Evolutionary conservation across 768 basidiomycete genomes (phyloP), one percentile per base, ranked within the genome.

Genomic region (Boletus barrowsii): DNA sequence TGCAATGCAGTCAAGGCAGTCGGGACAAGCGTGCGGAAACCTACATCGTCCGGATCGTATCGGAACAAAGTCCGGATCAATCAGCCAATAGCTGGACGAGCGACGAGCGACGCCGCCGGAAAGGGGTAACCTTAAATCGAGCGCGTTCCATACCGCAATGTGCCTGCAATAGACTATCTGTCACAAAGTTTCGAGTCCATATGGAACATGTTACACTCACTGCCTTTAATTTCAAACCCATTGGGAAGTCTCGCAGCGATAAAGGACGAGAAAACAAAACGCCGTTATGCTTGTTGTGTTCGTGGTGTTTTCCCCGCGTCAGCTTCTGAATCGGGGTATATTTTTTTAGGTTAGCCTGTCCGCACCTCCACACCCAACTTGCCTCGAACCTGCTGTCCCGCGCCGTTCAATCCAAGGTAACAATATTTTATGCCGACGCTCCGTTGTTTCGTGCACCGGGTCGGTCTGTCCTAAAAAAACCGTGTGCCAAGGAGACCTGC

Each of bases 91-190:
- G 59, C 41, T 48, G 59, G 58, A 47, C 67, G 58, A 47, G 48
- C 43, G 18, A 52, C 43, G 29, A 42, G 24, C 22, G 30, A 63
- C 17, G 71, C 72, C 35, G 70, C 73, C 17, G 79, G 78, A 64
- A 74, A 71, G 70, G 49, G 33, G 33, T 73, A 76, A 61, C 46
- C 39, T 60, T 26, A 10, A 41, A 44, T 78, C 76, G 15, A 69
- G 52, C 14, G 75, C 59, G 53, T 77, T 76, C 67, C 29, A 29
- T 29, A 29, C 8, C 29, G 29, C 29, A 35, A 35, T 14, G 33
- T 35, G 14, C 33, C 33, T 35, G 33, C 33, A 35, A 35, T 35
- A 6, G 33, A 35, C 33, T 9, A 71, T 73, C 33, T 40, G 73
- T 58, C 17, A 45, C 40, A 58, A 54, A 42, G 33, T 42, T 29